phyloP scores from a whole-genome alignment of 306 rosid species.

The Casuarina cunninghamiana region DNA sequence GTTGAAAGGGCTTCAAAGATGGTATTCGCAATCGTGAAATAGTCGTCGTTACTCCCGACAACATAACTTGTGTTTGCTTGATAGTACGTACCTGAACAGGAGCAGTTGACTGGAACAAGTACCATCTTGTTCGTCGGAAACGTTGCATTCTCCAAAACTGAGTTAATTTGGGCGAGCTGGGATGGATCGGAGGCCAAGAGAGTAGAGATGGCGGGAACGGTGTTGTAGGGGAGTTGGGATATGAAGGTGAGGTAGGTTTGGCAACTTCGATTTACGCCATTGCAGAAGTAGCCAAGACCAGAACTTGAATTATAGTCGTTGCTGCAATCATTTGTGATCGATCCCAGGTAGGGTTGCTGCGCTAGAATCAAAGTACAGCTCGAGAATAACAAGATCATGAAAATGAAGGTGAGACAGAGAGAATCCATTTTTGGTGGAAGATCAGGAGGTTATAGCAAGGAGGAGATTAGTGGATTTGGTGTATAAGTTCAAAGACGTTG shows the following conservation, averaged over 20 bases:
- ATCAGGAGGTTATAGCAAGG: too few relatives aligned
- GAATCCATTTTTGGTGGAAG: too few relatives aligned
- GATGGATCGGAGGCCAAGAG: constrained; percentile 58
- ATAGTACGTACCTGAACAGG: constrained; percentile 65
- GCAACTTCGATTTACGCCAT: constrained; percentile 57
- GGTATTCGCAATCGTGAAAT: constrained; percentile 39
- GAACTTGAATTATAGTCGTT: constrained; percentile 42
- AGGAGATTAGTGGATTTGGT: too few relatives aligned
- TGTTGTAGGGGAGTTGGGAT: constrained; percentile 57
- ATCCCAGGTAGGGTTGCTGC: constrained; percentile 76
- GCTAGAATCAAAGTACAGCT: constrained; percentile 35
- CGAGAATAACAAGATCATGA: too few relatives aligned
- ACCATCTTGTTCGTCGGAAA: constrained; percentile 54
- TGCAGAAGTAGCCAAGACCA: constrained; percentile 67
- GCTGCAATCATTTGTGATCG: constrained; percentile 45
- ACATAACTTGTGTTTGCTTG: constrained; percentile 62
- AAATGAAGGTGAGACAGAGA: too few relatives aligned
- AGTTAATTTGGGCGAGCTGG: constrained; percentile 51
- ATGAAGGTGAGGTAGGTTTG: constrained; percentile 76
- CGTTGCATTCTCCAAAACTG: constrained; percentile 44
- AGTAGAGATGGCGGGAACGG: constrained; percentile 60
- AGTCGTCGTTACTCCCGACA: constrained; percentile 31
- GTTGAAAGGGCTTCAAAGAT: constrained; percentile 76
- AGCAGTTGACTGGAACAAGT: constrained; percentile 70
- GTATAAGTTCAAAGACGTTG: background rate